These are phyloP conservation scores for Yarrowia sp. DNA, from an alignment of 805 yeast species.

Conservation along the genomic window DNA sequence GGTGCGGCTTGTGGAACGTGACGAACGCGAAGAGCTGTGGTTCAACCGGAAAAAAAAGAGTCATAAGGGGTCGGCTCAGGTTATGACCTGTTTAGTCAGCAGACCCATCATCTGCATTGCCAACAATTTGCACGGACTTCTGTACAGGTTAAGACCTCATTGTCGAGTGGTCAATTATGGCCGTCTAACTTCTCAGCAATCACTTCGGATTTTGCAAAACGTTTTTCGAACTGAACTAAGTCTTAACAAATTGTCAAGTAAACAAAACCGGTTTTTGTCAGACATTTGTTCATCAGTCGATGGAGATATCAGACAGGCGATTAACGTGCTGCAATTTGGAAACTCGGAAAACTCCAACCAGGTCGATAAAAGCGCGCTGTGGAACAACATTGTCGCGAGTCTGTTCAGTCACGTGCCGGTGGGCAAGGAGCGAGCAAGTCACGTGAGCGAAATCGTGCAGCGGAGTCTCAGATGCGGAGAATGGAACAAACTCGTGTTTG, in stretches of 20 bases:
- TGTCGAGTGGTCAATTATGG: slow-evolving; percentile 75
- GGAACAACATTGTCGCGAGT: slow-evolving; percentile 12
- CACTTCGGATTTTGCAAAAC: slow-evolving; percentile 57
- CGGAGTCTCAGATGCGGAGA: slow-evolving; percentile 11
- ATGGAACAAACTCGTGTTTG: slow-evolving; percentile 26
- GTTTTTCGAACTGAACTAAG: slow-evolving; percentile 62
- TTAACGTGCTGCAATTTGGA: slow-evolving; percentile 78
- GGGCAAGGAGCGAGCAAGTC: background rate
- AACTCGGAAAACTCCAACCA: background rate
- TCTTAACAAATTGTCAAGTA: background rate
- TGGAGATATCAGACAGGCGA: slow-evolving; percentile 84
- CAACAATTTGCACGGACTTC: slow-evolving; percentile 78
- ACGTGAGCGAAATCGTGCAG: background rate
- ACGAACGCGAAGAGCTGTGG: slow-evolving; percentile 62
- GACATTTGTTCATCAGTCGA: slow-evolving; percentile 74
- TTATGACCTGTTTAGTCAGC: slow-evolving; percentile 53
- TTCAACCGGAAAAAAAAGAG: slow-evolving; percentile 44
- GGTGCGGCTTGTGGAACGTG: slow-evolving; percentile 65
- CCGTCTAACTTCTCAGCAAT: slow-evolving; percentile 60
- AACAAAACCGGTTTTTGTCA: slow-evolving; percentile 53
- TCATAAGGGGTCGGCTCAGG: no score
- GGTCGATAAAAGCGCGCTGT: slow-evolving; percentile 12
- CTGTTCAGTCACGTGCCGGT: slow-evolving; percentile 13
- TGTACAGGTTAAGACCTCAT: slow-evolving; percentile 74
- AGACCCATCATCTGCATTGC: slow-evolving; percentile 94